phyloP scores from a whole-genome alignment of 352 stramenopile species.

The Aphanomyces cochlioides region DNA sequence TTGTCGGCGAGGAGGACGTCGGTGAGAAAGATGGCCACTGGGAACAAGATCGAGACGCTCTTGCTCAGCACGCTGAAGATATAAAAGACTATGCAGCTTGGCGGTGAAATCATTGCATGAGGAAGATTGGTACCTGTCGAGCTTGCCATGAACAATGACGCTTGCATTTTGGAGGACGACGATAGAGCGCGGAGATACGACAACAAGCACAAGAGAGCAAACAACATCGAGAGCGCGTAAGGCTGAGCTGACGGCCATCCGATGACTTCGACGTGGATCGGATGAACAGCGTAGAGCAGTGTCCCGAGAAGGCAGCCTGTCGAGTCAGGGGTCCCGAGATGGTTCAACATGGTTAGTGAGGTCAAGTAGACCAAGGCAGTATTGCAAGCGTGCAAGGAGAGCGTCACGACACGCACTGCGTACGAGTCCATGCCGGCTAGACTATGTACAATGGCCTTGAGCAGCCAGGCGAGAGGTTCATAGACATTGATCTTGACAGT shows the following conservation, averaged over 20 bases:
- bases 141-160: neutral
- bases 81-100: conserved; percentile 36
- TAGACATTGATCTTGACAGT: conserved; percentile 63
- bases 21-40: conserved; percentile 40
- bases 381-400: conserved; percentile 40
- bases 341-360: neutral
- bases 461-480: conserved; percentile 59
- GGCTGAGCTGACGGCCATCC: conserved; percentile 66
- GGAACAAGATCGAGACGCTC: conserved; percentile 46
- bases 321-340: no score
- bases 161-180: no score
- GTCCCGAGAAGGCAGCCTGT: conserved; percentile 43
- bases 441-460: conserved; percentile 50
- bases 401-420: conserved; percentile 42
- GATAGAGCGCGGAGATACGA: conserved; percentile 27
- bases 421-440: conserved; percentile 40
- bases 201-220: conserved; percentile 44
- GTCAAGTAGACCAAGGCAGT: conserved; percentile 20
- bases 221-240: conserved; percentile 54
- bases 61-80: conserved; percentile 50
- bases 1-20: conserved; percentile 35
- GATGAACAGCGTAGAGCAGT: conserved; percentile 56
- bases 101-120: neutral
- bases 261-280: conserved; percentile 61
- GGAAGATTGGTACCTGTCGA: neutral